Conservation (phyloP, 192 early-diverging fungal genomes). For the Helicostylum pulchrum region DNA sequence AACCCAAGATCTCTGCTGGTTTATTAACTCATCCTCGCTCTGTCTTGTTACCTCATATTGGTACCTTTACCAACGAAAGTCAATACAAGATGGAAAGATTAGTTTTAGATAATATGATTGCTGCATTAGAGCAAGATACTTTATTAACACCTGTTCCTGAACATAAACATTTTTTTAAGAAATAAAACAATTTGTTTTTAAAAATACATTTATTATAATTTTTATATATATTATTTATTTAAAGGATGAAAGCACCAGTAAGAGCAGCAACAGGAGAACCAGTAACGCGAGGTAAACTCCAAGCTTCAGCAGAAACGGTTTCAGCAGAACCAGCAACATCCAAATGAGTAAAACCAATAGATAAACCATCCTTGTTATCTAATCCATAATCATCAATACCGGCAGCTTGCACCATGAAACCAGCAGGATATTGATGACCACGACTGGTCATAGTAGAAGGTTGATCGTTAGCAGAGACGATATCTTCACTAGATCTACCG, state of each 20-base stretch:
- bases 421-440: slow-evolving; percentile 86
- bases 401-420: slow-evolving; percentile 76
- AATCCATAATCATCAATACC: slow-evolving; percentile 73
- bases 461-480: slow-evolving; percentile 77
- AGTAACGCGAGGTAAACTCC: slow-evolving; percentile 67
- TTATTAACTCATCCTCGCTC: slow-evolving; percentile 41
- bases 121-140: slow-evolving; percentile 22
- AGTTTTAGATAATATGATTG: slow-evolving; percentile 38
- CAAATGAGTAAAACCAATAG: slow-evolving; percentile 79
- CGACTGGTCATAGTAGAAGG: slow-evolving; percentile 69
- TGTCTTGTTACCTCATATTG: slow-evolving; percentile 48
- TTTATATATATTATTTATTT: slow-evolving; percentile 6
- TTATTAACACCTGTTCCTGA: slow-evolving; percentile 41
- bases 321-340: slow-evolving; percentile 84
- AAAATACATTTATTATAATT: background rate
- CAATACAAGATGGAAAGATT: slow-evolving; percentile 44
- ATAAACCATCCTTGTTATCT: slow-evolving; percentile 46
- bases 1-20: slow-evolving; percentile 45
- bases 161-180: slow-evolving; percentile 25
- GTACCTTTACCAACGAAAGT: slow-evolving; percentile 43
- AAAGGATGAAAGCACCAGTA: slow-evolving; percentile 66
- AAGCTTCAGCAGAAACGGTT: slow-evolving; percentile 56
- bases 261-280: slow-evolving; percentile 77
- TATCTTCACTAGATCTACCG: slow-evolving; percentile 71
- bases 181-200: background rate